phyloP scores from a whole-genome alignment of 2,329 filamentous ascomycete genomes.

The Fusarium sp. region DNA sequence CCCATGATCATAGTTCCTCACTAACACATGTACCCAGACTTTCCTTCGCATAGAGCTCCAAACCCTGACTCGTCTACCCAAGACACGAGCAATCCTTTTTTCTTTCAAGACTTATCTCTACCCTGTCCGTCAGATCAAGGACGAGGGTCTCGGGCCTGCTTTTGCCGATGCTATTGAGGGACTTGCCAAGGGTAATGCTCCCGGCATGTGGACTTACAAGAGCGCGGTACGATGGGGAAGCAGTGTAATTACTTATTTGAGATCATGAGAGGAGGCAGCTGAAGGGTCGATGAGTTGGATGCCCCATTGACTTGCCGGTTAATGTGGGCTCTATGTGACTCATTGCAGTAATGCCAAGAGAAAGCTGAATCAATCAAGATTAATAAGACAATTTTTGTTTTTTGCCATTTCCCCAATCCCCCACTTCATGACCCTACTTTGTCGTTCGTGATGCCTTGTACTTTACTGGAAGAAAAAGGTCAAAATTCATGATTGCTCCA shows the following conservation, averaged over 20 bases:
- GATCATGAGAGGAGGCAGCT: conserved; percentile 5
- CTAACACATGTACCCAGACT: conserved; percentile 13
- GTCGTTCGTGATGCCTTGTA: not conserved
- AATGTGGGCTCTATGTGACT: not conserved
- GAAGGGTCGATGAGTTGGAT: not conserved
- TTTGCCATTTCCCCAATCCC: not conserved
- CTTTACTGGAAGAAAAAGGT: too few relatives aligned
- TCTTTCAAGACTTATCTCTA: conserved; percentile 37
- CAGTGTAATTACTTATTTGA: conserved; percentile 21
- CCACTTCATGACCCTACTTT: not conserved
- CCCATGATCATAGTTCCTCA: rapidly evolving
- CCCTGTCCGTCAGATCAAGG: conserved; percentile 24
- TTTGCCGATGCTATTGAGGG: conserved; percentile 35
- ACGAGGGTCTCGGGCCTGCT: conserved; percentile 22
- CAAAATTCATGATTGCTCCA: not conserved
- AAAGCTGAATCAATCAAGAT: not conserved
- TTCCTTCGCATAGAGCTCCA: conserved; percentile 32
- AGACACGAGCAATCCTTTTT: conserved; percentile 27
- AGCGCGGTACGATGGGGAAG: conserved; percentile 29
- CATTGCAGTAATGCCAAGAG: not conserved
- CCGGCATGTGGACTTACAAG: conserved; percentile 38
- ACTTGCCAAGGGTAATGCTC: conserved; percentile 27
- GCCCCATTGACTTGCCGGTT: too few relatives aligned
- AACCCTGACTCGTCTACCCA: conserved; percentile 27
- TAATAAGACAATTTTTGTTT: not conserved